These are phyloP conservation scores for Phaseolus coccineus DNA, from an alignment of 331 rosid species.

Conservation along the genomic window DNA sequence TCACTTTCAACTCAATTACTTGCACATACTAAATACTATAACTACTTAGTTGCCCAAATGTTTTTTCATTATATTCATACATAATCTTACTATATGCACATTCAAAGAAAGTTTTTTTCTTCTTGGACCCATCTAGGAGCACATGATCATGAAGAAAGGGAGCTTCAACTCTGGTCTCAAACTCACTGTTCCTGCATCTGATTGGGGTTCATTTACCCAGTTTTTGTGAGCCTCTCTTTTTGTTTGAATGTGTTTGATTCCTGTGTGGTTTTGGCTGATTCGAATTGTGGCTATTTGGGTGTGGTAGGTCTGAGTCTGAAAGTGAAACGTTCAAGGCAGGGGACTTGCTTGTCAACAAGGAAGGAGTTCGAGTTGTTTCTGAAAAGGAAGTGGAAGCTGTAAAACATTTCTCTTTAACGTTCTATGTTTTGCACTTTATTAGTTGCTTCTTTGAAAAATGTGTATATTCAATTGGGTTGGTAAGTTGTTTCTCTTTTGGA, in stretches of 20 bases:
- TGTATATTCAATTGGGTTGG: conserved; percentile 1
- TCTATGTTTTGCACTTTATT: conserved; percentile 19
- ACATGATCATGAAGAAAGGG: conserved; percentile 61
- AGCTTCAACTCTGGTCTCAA: conserved; percentile 56
- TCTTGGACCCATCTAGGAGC: conserved; percentile 19
- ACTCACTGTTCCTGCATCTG: conserved; percentile 72
- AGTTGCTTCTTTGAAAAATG: neutral
- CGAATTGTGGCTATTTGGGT: conserved; percentile 25
- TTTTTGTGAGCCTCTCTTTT: conserved; percentile 64
- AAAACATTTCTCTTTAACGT: conserved; percentile 36
- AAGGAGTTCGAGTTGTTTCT: conserved; percentile 83
- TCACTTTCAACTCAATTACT: neutral
- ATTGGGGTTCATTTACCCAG: conserved; percentile 60
- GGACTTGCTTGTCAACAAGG: conserved; percentile 75
- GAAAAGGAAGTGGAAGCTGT: conserved; percentile 71
- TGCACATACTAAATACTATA: neutral
- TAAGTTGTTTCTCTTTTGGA: conserved; percentile 26
- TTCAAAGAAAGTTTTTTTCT: neutral
- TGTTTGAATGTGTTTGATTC: conserved; percentile 34
- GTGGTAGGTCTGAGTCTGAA: conserved; percentile 70
- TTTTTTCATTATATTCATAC: neutral
- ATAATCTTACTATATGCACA: neutral
- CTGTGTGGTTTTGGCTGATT: conserved; percentile 39
- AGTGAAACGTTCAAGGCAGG: conserved; percentile 79
- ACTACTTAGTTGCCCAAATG: neutral